A percentile compares a stretch with the other conserved stretches of the same genome.
phyloP scores from a whole-genome alignment of 495 filamentous ascomycete species.

The Emericellopsis terricola region DNA sequence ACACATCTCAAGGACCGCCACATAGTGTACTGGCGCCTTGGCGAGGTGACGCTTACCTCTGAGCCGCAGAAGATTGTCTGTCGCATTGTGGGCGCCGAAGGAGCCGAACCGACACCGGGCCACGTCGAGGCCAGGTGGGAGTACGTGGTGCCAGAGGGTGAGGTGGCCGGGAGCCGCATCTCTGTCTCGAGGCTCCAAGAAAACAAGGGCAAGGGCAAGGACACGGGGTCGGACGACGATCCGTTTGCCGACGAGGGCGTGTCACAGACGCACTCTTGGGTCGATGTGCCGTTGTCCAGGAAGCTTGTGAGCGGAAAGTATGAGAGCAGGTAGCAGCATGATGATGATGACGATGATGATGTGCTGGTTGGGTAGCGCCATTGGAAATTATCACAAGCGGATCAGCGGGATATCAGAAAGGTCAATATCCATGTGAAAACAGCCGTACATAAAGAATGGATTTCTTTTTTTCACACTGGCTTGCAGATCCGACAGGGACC shows the following conservation, averaged over 20 bases:
- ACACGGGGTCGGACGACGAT: constrained; percentile 12
- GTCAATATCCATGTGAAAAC: too few relatives aligned
- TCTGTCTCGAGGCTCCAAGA: constrained; percentile 34
- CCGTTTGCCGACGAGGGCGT: constrained; percentile 23
- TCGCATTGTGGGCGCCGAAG: constrained; percentile 55
- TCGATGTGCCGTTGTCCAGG: constrained; percentile 48
- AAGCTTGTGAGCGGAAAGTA: constrained; percentile 72
- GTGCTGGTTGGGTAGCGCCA: too few relatives aligned
- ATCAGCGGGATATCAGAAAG: too few relatives aligned
- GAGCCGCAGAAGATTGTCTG: constrained; percentile 54
- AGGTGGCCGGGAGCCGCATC: constrained; percentile 40
- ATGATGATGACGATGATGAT: too few relatives aligned
- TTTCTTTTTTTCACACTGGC: too few relatives aligned
- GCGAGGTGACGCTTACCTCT: constrained; percentile 52
- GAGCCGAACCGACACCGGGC: constrained; percentile 55
- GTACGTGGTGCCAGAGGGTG: constrained; percentile 27
- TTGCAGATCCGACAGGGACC: too few relatives aligned
- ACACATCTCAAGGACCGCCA: constrained; percentile 75
- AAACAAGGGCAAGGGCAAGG: constrained; percentile 22
- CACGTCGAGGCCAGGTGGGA: constrained; percentile 74
- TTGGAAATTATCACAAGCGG: too few relatives aligned
- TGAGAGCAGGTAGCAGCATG: constrained; percentile 26
- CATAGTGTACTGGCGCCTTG: constrained; percentile 77
- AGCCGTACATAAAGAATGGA: too few relatives aligned
- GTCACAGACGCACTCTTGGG: constrained; percentile 48